Base-by-base conservation (phyloP, 1,284 basidiomycete species). In the Puccinia triticina region DNA sequence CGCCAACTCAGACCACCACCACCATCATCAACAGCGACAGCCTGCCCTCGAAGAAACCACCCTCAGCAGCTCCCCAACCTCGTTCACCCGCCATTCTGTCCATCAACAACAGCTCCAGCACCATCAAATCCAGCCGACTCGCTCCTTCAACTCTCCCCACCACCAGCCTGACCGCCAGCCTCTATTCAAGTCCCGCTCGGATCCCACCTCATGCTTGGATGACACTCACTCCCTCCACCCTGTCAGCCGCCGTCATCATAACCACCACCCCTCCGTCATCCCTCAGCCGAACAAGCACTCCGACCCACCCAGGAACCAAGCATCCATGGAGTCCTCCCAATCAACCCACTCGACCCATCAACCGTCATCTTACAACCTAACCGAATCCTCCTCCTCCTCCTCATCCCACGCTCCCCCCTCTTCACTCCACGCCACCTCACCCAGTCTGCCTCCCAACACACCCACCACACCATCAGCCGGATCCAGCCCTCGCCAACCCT, bases 401-500 rank as follows among this genome's bases (percentile, higher is more conserved):
- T 76, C 74, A 26, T 26, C 53, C 37, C 43, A 76, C 21, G 55
- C 40, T 29, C 57, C 11, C 40, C 57, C 3, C 40, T n/a, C 40
- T 26, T 59, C 74, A 43, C 74, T 43, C 37, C 74, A 76, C 14
- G 34, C 69, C 55, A 55, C 55, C 40, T 43, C 53, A 59, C 40
- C 57, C 40, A 46, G 21, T n/a, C 57, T 40, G 8, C 29, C 53
- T 43, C 55, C 59, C 18, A 76, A 46, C 55, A 57, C 57, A 26
- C 57, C 61, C 34, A 29, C 75, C 14, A 55, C 57, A 46, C 57
- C 75, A 3, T 53, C 59, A 40, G 10, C 76, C 32, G 14, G 26
- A 26, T 66, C 67, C 1, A 80, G 46, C 40, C 71, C 78, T 5
- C 78, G 78, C 37, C 79, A 84, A 86, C 88, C 85, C 87, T 86